These are phyloP conservation scores for Pulveroboletus sp. DNA, from an alignment of 768 basidiomycete species.

Conservation along the genomic window DNA sequence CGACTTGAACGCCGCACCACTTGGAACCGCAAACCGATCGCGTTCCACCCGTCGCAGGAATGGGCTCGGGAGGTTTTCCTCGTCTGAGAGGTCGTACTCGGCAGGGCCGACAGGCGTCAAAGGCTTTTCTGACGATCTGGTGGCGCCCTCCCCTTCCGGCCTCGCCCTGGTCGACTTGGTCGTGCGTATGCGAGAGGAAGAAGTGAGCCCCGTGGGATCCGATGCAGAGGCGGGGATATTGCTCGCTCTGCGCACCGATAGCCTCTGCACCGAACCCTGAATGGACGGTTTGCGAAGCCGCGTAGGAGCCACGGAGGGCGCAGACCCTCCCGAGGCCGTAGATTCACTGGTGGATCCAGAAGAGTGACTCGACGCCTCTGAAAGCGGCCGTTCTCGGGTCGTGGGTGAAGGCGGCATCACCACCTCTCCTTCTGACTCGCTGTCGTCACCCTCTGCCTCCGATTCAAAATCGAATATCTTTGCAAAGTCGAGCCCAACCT, in stretches of 20 bases:
- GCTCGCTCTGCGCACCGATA: constrained; percentile 18
- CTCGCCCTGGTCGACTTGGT: constrained; percentile 18
- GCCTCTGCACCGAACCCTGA: constrained; percentile 35
- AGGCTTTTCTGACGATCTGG: constrained; percentile 8
- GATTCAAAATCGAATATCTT: constrained; percentile 68
- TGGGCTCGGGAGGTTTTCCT: constrained; percentile 82
- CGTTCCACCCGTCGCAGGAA: constrained; percentile 61
- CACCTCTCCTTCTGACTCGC: constrained; percentile 28
- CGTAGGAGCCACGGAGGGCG: constrained; percentile 36
- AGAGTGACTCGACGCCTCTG: constrained; percentile 24
- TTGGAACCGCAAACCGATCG: constrained; percentile 20
- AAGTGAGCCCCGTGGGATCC: constrained; percentile 34
- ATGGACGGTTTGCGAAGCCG: constrained; percentile 56
- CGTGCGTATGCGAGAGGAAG: constrained; percentile 13
- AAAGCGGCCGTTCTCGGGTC: constrained; percentile 38
- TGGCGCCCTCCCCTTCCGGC: neutral
- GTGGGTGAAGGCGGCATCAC: constrained; percentile 43
- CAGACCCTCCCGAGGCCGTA: constrained; percentile 15
- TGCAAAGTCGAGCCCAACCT: constrained; percentile 67
- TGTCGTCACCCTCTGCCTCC: constrained; percentile 27
- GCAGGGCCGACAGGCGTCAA: constrained; percentile 29
- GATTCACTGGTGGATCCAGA: constrained; percentile 26
- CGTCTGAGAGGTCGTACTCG: constrained; percentile 67
- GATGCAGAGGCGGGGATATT: constrained; percentile 37
- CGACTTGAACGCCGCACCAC: constrained; percentile 13